Conservation (phyloP, 805 yeast genomes). For the Teunomyces aglyptinius region DNA sequence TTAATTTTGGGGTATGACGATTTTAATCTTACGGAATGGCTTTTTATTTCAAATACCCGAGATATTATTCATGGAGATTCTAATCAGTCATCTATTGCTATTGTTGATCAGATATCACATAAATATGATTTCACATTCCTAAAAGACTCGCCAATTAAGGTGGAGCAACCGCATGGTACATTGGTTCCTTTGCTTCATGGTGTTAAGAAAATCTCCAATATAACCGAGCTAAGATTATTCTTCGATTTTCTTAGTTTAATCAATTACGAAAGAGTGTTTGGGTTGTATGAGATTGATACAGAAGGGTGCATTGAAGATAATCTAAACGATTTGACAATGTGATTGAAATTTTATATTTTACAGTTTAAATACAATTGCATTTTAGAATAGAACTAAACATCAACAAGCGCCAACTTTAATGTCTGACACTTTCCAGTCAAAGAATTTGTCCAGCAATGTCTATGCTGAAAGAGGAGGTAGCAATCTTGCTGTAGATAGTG, state of each 20-base stretch:
- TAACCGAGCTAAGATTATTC: slow-evolving; percentile 56
- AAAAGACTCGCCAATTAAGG: slow-evolving; percentile 37
- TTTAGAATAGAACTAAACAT: not conserved
- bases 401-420: not conserved
- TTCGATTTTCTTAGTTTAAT: slow-evolving; percentile 64
- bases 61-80: slow-evolving; percentile 49
- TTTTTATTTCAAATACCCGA: slow-evolving; percentile 70
- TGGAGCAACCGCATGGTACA: slow-evolving; percentile 30
- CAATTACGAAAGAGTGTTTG: slow-evolving; percentile 65
- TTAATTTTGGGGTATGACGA: slow-evolving; percentile 72
- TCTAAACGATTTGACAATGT: slow-evolving; percentile 48
- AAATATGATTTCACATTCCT: slow-evolving; percentile 28
- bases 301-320: slow-evolving; percentile 55
- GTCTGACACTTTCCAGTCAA: not conserved
- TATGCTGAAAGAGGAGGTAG: not conserved
- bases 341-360: not conserved
- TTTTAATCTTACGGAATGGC: slow-evolving; percentile 77
- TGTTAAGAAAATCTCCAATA: slow-evolving; percentile 33
- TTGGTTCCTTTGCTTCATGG: slow-evolving; percentile 49
- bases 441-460: not conserved
- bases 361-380: slow-evolving; percentile 3
- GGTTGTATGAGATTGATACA: slow-evolving; percentile 34
- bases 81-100: slow-evolving; percentile 23
- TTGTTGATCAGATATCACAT: slow-evolving; percentile 49
- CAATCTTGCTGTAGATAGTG: slow-evolving; percentile 11